These are phyloP conservation scores for Corchorus olitorius DNA, from an alignment of 345 rosid species.

Conservation along the genomic window DNA sequence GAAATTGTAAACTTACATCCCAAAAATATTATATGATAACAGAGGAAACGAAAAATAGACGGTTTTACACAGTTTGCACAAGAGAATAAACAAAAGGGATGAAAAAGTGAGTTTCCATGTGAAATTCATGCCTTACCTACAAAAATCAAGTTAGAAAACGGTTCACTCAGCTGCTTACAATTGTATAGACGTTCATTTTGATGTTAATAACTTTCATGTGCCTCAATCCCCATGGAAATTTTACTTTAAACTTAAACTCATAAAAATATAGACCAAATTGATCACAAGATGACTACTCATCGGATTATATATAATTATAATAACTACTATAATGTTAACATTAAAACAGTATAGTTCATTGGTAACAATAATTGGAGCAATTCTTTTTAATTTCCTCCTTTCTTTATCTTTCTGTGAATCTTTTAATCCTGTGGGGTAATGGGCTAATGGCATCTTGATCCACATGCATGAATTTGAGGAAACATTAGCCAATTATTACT, in stretches of 20 bases:
- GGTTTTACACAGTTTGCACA: too few species aligned
- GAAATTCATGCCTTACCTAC: too few species aligned
- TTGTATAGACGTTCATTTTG: too few species aligned
- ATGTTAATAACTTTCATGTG: neutral
- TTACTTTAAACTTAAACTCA: neutral
- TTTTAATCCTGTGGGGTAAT: neutral
- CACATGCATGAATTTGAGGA: conserved; percentile 8
- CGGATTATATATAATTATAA: neutral
- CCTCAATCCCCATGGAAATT: neutral
- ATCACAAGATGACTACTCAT: neutral
- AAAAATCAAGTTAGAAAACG: too few species aligned
- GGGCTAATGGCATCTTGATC: neutral
- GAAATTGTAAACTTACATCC: too few species aligned
- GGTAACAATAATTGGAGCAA: neutral
- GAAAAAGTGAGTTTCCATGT: too few species aligned
- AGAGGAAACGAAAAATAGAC: too few species aligned
- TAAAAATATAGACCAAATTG: too few species aligned
- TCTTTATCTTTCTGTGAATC: neutral
- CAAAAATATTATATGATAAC: too few species aligned
- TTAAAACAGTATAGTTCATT: neutral
- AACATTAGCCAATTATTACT: conserved; percentile 1
- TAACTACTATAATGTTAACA: too few species aligned
- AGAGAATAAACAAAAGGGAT: too few species aligned
- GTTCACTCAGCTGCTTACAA: too few species aligned
- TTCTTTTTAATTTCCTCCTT: neutral